Evolutionary conservation across 257 asterid genomes (phyloP).

Genomic region (Cynanchum wilfordii): DNA sequence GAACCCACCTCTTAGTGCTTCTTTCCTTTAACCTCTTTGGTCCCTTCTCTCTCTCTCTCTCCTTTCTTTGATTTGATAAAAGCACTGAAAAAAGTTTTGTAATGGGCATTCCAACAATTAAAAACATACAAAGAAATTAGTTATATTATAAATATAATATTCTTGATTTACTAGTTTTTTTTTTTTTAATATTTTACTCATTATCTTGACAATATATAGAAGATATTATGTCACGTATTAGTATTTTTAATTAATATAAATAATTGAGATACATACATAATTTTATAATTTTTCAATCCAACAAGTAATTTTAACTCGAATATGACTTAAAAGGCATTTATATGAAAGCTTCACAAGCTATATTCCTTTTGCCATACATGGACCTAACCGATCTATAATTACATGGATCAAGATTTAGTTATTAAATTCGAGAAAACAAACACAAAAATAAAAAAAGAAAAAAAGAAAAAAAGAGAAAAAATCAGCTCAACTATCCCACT

Average conservation of each 20-base stretch:
- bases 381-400: not conserved
- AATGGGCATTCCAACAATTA: not conserved
- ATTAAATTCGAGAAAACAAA: not conserved
- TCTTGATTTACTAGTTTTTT: not conserved
- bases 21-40: constrained; percentile 1
- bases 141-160: not conserved
- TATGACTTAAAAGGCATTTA: not conserved
- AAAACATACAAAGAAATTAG: not conserved
- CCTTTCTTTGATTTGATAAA: not conserved
- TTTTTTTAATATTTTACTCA: not conserved
- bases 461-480: no score
- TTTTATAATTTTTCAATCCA: not conserved
- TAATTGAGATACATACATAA: not conserved
- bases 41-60: not conserved
- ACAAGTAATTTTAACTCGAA: not conserved
- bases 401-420: not conserved
- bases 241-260: no score
- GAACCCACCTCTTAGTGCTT: not conserved
- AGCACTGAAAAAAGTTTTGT: not conserved
- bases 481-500: not conserved
- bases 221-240: no score
- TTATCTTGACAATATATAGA: no score
- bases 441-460: no score
- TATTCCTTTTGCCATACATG: constrained; percentile 1
- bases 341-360: constrained; percentile 1